Base-by-base conservation (phyloP, 306 rosid species). In the Rosa multiflora region DNA sequence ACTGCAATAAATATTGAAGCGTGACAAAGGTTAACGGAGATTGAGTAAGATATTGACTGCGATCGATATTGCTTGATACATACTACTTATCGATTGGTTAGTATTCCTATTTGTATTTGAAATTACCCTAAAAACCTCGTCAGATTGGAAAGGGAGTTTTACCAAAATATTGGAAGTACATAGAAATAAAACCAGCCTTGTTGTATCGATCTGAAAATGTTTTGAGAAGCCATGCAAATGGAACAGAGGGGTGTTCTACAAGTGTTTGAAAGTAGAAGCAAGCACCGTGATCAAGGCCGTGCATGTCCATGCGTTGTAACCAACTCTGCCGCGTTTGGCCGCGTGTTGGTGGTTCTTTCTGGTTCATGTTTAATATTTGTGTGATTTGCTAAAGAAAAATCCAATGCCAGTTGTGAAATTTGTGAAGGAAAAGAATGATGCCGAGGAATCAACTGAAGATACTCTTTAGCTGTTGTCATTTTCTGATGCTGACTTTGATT, bases 401-500 rank as follows among this genome's bases (percentile, higher is more conserved):
- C 5, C 47, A 15, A 6, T 18, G 43, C 47, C 71, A 18, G 13
- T 37, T 39, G 71, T 8, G 46, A 39, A 67, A 67, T 32, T 32
- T 21, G 21, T 15, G 15, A 5, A 17, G 6, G 46, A 64, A 64
- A 64, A 64, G 21, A 14, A 55, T n/a, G 13, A 74, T 35, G 20
- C 13, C 37, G 7, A 46, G 32, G 12, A 46, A 40, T 2, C 7
- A 32, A 47, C 18, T 8, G 48, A 63, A 29, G 37, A 44, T 23
- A 46, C 29, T 14, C 1, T 9, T 44, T 10, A 5, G n/a, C 76
- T 42, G 48, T 26, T 8, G 59, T 44, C 68, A 43, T 55, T 70
- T 78, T 78, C 68, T 43, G 81, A 78, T 56, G 71, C 6, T n/a
- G 81, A 78, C 70, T 56, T 55, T 70, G 70, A 78, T 70, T 69